Evolutionary conservation across 495 filamentous ascomycete species (phyloP), one percentile per base, ranked within the genome.

Genomic region (Melanomma pulvis-pyrius): DNA sequence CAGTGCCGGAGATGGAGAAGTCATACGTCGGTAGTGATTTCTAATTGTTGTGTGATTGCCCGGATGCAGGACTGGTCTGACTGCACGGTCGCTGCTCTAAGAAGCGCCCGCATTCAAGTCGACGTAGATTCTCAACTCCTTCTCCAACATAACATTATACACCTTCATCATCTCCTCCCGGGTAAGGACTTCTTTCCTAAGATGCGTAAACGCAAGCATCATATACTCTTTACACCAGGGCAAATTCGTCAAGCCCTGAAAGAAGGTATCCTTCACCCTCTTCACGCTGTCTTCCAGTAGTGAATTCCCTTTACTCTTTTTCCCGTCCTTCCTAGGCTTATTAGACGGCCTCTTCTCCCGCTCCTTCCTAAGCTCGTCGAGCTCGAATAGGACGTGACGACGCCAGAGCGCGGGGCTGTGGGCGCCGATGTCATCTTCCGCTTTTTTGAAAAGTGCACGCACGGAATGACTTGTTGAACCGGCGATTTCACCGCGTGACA

Each of bases 101-200:
- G 39, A 11, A 2, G 9, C 39, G 9, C 8, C 17, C 22, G 15
- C 74, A 46, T 82, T 76, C 25, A 82, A 70, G 26, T 79, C 74
- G 26, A 82, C 74, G 71, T 82, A 76, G 24, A 85, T 63, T 70
- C 84, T 74, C 60, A 85, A 57, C 64, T 82, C 84, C 74, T 82
- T 83, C 72, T 85, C 81, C 29, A 76, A 74, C 61, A 85, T 70
- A 29, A 83, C 75, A 71, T 82, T 76, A 68, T 82, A 83, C 11
- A 84, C 72, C 22, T 75, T 75, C 11, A 75, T 75, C 49, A 82
- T 47, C 52, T 85, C 82, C 48, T 75, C 71, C 24, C 76, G 75
- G 12, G 24, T 70, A 74, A 84, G 76, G 1, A 67, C 73, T 0
- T 74, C 75, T 1, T 73, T 59, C 21, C 29, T 44, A 29, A 74